phyloP scores from a whole-genome alignment of 2,329 filamentous ascomycete species.

The Ramularia endophylla region DNA sequence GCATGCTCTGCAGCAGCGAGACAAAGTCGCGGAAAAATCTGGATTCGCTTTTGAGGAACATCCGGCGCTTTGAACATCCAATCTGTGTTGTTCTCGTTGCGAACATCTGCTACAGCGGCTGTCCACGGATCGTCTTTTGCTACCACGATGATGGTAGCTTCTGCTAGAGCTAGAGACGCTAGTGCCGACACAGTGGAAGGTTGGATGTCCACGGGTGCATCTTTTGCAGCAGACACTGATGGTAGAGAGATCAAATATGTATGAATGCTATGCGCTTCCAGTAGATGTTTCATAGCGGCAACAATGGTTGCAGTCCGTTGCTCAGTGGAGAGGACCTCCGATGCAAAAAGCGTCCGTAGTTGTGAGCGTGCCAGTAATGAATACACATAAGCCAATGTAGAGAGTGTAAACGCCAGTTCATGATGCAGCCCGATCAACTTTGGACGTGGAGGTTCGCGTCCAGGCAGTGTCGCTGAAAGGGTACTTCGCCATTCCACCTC shows the following conservation, averaged over 20 bases:
- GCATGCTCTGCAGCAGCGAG: slow-evolving; percentile 86
- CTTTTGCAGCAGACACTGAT: slow-evolving; percentile 46
- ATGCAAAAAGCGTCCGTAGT: slow-evolving; percentile 67
- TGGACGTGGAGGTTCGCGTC: slow-evolving; percentile 59
- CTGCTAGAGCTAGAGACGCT: slow-evolving; percentile 65
- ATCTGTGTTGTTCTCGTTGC: slow-evolving; percentile 78
- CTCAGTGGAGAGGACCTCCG: slow-evolving; percentile 55
- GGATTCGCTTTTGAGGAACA: slow-evolving; percentile 80
- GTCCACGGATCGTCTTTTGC: slow-evolving; percentile 94
- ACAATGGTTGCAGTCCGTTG: slow-evolving; percentile 65
- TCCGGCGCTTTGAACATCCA: slow-evolving; percentile 95
- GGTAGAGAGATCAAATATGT: slow-evolving; percentile 52
- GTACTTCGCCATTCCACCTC: slow-evolving; percentile 77
- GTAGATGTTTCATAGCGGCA: slow-evolving; percentile 67
- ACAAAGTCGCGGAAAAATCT: slow-evolving; percentile 82
- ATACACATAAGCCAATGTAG: slow-evolving; percentile 69
- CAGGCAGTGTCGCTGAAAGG: slow-evolving; percentile 58
- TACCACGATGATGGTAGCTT: slow-evolving; percentile 84
- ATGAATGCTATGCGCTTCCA: slow-evolving; percentile 74
- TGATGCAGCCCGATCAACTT: slow-evolving; percentile 70
- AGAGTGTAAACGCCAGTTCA: slow-evolving; percentile 74
- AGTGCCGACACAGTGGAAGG: slow-evolving; percentile 40
- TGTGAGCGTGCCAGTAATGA: slow-evolving; percentile 65
- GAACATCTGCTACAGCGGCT: slow-evolving; percentile 69
- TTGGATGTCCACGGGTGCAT: slow-evolving; percentile 37